phyloP scores from a whole-genome alignment of 768 basidiomycete species.

The Ephemerocybe angulata region DNA sequence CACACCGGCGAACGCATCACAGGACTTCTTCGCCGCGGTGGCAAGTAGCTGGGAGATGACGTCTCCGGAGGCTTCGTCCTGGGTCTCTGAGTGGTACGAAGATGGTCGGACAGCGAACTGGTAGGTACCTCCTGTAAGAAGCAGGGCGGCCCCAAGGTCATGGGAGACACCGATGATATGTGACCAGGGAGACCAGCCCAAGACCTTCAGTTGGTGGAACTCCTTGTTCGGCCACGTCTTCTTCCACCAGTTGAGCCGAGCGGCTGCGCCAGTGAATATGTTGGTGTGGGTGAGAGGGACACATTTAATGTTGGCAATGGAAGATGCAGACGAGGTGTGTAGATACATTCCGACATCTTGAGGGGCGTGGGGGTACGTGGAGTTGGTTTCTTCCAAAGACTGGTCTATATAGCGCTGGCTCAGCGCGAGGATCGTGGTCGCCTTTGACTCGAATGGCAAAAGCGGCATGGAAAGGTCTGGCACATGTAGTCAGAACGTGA shows the following conservation, averaged over 20 bases:
- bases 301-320: slow-evolving; percentile 31
- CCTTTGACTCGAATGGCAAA: slow-evolving; percentile 20
- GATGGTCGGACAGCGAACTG: slow-evolving; percentile 30
- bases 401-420: slow-evolving; percentile 25
- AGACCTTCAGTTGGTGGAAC: slow-evolving; percentile 23
- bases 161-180: slow-evolving; percentile 28
- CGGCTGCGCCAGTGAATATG: slow-evolving; percentile 21
- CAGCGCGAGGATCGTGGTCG: slow-evolving; percentile 26
- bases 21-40: slow-evolving; percentile 18
- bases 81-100: slow-evolving; percentile 16
- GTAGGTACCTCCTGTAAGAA: slow-evolving; percentile 30
- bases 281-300: slow-evolving; percentile 29
- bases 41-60: slow-evolving; percentile 22
- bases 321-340: slow-evolving; percentile 34
- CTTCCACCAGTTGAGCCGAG: slow-evolving; percentile 27
- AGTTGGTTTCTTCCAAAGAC: slow-evolving; percentile 18
- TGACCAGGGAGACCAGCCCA: slow-evolving; percentile 34
- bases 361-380: slow-evolving; percentile 15
- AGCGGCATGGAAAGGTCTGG: slow-evolving; percentile 18
- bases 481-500: not conserved
- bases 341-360: slow-evolving; percentile 26
- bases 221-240: slow-evolving; percentile 24
- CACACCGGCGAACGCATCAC: slow-evolving; percentile 27
- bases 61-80: slow-evolving; percentile 19
- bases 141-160: slow-evolving; percentile 24